Evolutionary conservation across 495 filamentous ascomycete genomes (phyloP).

Genomic region (Penicillium angulare): DNA sequence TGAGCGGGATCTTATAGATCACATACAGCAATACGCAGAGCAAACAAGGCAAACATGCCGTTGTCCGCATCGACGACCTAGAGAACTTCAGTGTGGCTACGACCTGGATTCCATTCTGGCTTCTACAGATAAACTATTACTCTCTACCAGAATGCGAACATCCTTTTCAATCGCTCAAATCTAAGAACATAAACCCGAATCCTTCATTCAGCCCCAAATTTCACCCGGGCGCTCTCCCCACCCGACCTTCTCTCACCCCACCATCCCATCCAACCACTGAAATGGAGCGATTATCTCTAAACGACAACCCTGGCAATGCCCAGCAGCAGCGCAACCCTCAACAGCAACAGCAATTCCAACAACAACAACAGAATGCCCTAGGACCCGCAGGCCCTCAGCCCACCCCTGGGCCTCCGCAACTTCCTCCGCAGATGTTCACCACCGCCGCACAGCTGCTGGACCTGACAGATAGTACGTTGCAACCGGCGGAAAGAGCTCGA

Average conservation of each 20-base stretch:
- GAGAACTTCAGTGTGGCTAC: slow-evolving; percentile 1
- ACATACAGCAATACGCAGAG: neutral
- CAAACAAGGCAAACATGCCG: slow-evolving; percentile 4
- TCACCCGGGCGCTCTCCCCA: neutral
- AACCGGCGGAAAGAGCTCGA: no score
- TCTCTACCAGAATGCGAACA: slow-evolving; percentile 2
- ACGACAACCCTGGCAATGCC: slow-evolving; percentile 32
- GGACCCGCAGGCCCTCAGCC: slow-evolving; percentile 22
- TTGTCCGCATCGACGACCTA: neutral
- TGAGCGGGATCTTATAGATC: slow-evolving; percentile 6
- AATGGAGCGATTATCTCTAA: slow-evolving; percentile 46
- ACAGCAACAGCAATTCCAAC: slow-evolving; percentile 19
- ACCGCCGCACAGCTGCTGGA: slow-evolving; percentile 93
- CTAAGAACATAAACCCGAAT: neutral
- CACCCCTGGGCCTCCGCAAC: slow-evolving; percentile 45
- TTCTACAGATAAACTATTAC: neutral
- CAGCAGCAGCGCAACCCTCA: slow-evolving; percentile 27
- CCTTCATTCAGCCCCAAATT: neutral
- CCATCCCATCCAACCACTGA: slow-evolving; percentile 6
- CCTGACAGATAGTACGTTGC: slow-evolving; percentile 82
- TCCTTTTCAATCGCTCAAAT: neutral
- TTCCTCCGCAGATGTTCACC: slow-evolving; percentile 88
- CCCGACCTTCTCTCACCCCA: slow-evolving; percentile 4
- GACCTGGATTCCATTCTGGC: neutral
- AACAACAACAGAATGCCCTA: slow-evolving; percentile 24